Conservation (phyloP, 208 protist species). For the Borovskyia barvae region DNA sequence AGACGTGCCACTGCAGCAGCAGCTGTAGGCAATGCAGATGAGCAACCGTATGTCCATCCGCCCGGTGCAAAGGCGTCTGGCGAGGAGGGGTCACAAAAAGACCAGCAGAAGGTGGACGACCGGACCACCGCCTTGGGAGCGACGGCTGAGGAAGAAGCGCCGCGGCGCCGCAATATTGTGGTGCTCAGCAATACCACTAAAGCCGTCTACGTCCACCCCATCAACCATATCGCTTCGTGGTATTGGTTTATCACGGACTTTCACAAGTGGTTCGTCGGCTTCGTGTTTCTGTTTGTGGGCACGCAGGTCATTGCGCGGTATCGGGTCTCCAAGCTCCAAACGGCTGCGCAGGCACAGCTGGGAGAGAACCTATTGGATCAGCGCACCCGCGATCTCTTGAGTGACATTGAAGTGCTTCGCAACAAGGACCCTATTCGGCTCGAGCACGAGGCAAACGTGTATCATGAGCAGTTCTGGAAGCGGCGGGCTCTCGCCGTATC, state of each 20-base stretch:
- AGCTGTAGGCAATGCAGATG: slow-evolving; percentile 1
- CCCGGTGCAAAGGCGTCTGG: neutral
- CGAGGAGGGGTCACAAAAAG: neutral
- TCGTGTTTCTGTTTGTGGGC: slow-evolving; percentile 77
- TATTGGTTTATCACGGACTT: slow-evolving; percentile 89
- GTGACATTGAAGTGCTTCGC: slow-evolving; percentile 82
- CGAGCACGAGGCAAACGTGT: slow-evolving; percentile 84
- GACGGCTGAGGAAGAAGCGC: slow-evolving; percentile 19
- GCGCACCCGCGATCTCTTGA: slow-evolving; percentile 73
- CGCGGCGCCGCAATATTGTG: slow-evolving; percentile 72
- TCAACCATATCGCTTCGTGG: slow-evolving; percentile 85
- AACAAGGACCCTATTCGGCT: slow-evolving; percentile 85
- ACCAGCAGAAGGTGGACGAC: neutral
- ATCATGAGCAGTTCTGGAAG: slow-evolving; percentile 90
- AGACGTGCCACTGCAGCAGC: slow-evolving; percentile 12
- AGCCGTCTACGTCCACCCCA: slow-evolving; percentile 83
- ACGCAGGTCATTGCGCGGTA: slow-evolving; percentile 81
- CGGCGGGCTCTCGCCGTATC: slow-evolving; percentile 62
- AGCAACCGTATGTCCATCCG: neutral
- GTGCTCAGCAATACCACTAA: slow-evolving; percentile 87
- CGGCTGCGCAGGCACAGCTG: slow-evolving; percentile 74
- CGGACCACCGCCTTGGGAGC: slow-evolving; percentile 36
- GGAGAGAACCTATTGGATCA: slow-evolving; percentile 88
- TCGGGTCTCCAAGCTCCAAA: slow-evolving; percentile 71
- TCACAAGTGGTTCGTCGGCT: slow-evolving; percentile 81